Percentiles rank a stretch among this genome's conserved stretches.
These are phyloP conservation scores for Conticribra guillardii DNA, from an alignment of 108 stramenopile species.

Conservation along the genomic window DNA sequence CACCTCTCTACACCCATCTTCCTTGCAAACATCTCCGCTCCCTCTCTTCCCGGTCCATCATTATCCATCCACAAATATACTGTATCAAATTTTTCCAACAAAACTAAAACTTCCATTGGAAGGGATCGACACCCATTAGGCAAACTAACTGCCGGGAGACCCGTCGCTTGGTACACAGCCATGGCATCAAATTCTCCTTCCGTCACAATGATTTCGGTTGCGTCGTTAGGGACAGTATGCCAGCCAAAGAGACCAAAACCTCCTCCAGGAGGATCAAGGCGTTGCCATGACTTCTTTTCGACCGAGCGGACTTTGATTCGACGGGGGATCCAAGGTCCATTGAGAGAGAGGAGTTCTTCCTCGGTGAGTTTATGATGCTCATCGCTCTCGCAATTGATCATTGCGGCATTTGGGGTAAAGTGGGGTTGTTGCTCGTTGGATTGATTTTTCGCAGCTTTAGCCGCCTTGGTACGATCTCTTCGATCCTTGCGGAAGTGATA, in stretches of 20 bases:
- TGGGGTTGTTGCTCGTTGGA: neutral
- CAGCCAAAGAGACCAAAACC: conserved; percentile 96
- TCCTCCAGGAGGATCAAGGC: conserved; percentile 86
- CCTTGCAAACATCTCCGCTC: conserved; percentile 88
- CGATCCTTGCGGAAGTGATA: conserved; percentile 24
- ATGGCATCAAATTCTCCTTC: conserved; percentile 99
- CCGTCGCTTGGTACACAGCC: conserved; percentile 96
- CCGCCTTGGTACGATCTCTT: conserved; percentile 3
- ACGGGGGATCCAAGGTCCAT: conserved; percentile 63
- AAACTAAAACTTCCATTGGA: conserved; percentile 87
- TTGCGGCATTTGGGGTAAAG: neutral
- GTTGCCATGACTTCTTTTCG: conserved; percentile 78
- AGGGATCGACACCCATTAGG: conserved; percentile 94
- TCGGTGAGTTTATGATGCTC: conserved; percentile 15
- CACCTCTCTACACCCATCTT: conserved; percentile 87
- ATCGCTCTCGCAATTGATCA: neutral
- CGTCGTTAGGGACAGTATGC: conserved; percentile 84
- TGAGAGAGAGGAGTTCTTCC: conserved; percentile 15
- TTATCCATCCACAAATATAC: conserved; percentile 98
- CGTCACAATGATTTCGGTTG: conserved; percentile 86
- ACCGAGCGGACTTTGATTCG: conserved; percentile 88
- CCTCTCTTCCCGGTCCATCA: conserved; percentile 88
- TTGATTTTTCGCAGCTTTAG: neutral
- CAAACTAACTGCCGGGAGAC: conserved; percentile 73
- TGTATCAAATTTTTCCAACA: conserved; percentile 91